Percentiles rank a stretch among this genome's conserved stretches.
Evolutionary conservation across 192 early-diverging fungal genomes (phyloP).

Genomic region (Funneliformis mosseae): DNA sequence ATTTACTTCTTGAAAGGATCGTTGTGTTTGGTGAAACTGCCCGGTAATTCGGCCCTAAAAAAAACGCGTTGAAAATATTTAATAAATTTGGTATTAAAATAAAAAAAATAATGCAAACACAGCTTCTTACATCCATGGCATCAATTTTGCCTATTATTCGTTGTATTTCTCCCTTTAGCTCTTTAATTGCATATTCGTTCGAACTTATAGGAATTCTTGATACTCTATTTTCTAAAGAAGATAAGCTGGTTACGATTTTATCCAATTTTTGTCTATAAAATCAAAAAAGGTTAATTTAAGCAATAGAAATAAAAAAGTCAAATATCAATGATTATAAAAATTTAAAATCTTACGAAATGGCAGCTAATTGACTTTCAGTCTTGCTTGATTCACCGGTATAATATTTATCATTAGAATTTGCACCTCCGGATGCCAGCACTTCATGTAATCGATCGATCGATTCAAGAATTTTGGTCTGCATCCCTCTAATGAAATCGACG

Average conservation of each 20-base stretch:
- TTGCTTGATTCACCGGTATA: not conserved
- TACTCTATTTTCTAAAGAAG: not conserved
- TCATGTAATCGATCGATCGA: conserved; percentile 11
- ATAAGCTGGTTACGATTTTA: not conserved
- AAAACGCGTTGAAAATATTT: not conserved
- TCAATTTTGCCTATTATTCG: not conserved
- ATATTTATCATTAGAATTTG: not conserved
- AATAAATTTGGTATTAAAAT: not conserved
- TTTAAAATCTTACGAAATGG: not conserved
- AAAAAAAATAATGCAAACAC: not conserved
- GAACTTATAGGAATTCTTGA: not conserved
- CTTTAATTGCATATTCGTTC: not conserved
- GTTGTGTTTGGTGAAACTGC: conserved; percentile 2
- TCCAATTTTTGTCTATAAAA: conserved; percentile 22
- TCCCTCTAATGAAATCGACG: conserved; percentile 24
- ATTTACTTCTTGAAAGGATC: not conserved
- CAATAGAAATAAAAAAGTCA: not conserved
- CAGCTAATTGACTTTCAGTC: not conserved
- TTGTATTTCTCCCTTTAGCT: not conserved
- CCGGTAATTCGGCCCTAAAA: not conserved
- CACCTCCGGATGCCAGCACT: not conserved
- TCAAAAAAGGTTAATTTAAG: not conserved
- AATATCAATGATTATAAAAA: conserved; percentile 1
- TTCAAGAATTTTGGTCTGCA: conserved; percentile 25
- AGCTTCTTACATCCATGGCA: conserved; percentile 15